These are phyloP conservation scores for Lantana camara DNA, from an alignment of 257 asterid genomes.

Conservation along the genomic window DNA sequence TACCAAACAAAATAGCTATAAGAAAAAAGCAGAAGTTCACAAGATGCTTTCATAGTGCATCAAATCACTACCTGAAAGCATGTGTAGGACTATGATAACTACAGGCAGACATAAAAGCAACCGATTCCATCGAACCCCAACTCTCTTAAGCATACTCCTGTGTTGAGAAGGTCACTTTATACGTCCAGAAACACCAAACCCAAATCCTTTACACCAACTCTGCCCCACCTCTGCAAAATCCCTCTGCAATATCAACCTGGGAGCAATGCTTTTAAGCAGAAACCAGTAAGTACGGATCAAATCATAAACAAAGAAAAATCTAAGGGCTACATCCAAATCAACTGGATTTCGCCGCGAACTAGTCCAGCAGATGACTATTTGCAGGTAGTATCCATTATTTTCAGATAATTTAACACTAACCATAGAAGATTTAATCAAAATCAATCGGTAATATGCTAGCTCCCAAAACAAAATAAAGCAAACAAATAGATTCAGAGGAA, in stretches of 20 bases:
- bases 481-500: not conserved
- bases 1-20: conserved; percentile 8
- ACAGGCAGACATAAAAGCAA: conserved; percentile 62
- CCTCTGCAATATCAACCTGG: conserved; percentile 26
- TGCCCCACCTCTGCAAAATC: not conserved
- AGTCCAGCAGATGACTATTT: not conserved
- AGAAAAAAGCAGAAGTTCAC: not conserved
- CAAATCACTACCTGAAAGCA: conserved; percentile 57
- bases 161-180: conserved; percentile 9
- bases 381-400: not conserved
- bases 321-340: conserved; percentile 1
- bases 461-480: no score
- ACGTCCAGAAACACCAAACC: conserved; percentile 9
- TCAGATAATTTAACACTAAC: not conserved
- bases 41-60: not conserved
- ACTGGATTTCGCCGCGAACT: not conserved
- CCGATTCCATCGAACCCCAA: conserved; percentile 73
- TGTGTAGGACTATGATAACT: conserved; percentile 48
- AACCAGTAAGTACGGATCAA: conserved; percentile 6
- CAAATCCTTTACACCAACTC: conserved; percentile 14
- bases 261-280: not conserved
- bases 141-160: conserved; percentile 51
- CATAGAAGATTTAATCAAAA: not conserved
- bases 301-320: not conserved
- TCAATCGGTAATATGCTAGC: not conserved